These are phyloP conservation scores for Apiotrichum sp. DNA, from an alignment of 1,284 basidiomycete species.

Conservation along the genomic window DNA sequence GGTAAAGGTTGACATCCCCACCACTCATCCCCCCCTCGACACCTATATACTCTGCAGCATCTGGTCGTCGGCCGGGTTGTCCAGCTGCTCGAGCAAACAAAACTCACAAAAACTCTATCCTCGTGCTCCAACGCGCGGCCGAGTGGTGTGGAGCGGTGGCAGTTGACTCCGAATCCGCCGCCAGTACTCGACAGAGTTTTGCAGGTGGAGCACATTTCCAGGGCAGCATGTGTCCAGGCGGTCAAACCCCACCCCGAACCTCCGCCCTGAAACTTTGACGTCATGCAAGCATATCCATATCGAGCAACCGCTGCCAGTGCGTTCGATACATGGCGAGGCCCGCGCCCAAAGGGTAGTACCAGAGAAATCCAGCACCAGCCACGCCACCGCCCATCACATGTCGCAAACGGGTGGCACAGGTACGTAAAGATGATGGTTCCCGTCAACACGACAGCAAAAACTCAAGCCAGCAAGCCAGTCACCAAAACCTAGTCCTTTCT, in stretches of 20 bases:
- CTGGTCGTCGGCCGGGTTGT: too few relatives aligned
- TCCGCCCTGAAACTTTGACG: slow-evolving; percentile 4
- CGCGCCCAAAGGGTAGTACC: neutral
- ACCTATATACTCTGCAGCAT: neutral
- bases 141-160: neutral
- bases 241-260: neutral
- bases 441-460: too few relatives aligned
- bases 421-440: too few relatives aligned
- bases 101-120: too few relatives aligned
- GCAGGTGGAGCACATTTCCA: too few relatives aligned
- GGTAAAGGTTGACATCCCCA: neutral
- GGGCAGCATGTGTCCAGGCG: neutral
- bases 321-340: too few relatives aligned
- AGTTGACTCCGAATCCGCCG: neutral
- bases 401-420: too few relatives aligned
- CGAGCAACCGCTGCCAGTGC: neutral
- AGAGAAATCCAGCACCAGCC: too few relatives aligned
- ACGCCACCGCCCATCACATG: too few relatives aligned
- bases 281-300: neutral
- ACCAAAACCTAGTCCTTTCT: too few relatives aligned
- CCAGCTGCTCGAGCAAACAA: neutral
- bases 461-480: too few relatives aligned
- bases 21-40: neutral
- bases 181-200: too few relatives aligned
- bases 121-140: neutral